Conservation (phyloP, 2,329 filamentous ascomycete species). For the Fonsecaea pedrosoi region DNA sequence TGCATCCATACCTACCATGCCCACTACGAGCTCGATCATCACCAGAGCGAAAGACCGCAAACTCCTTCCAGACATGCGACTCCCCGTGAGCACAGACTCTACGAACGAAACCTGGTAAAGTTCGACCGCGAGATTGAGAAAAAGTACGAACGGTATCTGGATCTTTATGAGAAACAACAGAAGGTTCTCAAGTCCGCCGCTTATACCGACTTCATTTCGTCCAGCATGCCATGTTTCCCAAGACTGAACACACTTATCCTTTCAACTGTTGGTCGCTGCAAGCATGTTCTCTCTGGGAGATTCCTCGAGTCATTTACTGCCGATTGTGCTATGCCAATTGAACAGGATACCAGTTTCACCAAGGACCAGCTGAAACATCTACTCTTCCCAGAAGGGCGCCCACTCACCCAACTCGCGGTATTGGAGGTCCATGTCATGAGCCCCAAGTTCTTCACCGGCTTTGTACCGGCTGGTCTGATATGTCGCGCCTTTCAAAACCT, state of each 20-base stretch:
- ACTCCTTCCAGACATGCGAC: conserved; percentile 26
- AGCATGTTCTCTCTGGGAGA: conserved; percentile 36
- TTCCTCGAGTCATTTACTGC: conserved; percentile 36
- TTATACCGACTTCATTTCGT: conserved; percentile 25
- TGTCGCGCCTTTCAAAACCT: conserved; percentile 33
- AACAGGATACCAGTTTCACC: conserved; percentile 32
- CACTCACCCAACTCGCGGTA: conserved; percentile 23
- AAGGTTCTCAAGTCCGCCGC: conserved; percentile 27
- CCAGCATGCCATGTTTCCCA: conserved; percentile 32
- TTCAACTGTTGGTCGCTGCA: conserved; percentile 36
- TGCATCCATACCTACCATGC: conserved; percentile 37
- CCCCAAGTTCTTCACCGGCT: conserved; percentile 38
- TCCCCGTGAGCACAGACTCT: conserved; percentile 35
- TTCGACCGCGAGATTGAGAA: conserved; percentile 31
- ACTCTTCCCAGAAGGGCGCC: conserved; percentile 29
- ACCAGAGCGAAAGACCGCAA: conserved; percentile 29
- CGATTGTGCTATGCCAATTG: conserved; percentile 36
- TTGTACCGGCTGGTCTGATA: conserved; percentile 25
- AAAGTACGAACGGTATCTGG: conserved; percentile 35
- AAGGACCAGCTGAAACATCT: conserved; percentile 38
- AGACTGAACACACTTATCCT: conserved; percentile 35
- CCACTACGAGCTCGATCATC: conserved; percentile 36
- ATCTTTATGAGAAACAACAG: conserved; percentile 35
- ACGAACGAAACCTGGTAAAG: conserved; percentile 38
- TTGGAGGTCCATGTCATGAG: conserved; percentile 34